phyloP scores from a whole-genome alignment of 1,284 basidiomycete genomes.

The Cryptococcus sp. region DNA sequence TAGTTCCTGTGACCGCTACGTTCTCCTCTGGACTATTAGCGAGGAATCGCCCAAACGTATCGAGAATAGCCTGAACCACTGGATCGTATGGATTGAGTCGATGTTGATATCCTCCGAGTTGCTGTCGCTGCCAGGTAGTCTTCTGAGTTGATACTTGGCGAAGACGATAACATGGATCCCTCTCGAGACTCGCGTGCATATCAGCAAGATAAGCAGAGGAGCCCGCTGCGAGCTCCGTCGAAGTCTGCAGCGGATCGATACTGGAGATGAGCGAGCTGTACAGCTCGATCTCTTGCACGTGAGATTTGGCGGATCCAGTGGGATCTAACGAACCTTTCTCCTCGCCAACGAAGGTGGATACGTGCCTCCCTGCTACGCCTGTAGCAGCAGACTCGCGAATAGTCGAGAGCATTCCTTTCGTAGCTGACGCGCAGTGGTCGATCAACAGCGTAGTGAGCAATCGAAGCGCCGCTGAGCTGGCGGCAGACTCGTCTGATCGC shows the following conservation, averaged over 20 bases:
- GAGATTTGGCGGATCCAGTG: conserved; percentile 31
- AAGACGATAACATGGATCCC: conserved; percentile 33
- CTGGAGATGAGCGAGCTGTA: conserved; percentile 77
- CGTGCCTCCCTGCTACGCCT: conserved; percentile 23
- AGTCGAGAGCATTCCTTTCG: conserved; percentile 68
- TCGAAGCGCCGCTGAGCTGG: conserved; percentile 73
- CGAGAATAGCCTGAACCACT: conserved; percentile 70
- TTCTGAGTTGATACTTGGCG: conserved; percentile 21
- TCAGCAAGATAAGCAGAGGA: conserved; percentile 60
- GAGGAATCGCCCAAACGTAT: conserved; percentile 75
- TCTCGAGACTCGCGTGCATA: conserved; percentile 31
- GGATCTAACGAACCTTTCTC: conserved; percentile 22
- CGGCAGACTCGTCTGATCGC: conserved; percentile 64
- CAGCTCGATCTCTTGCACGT: conserved; percentile 57
- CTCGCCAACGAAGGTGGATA: conserved; percentile 59
- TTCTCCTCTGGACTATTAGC: conserved; percentile 82
- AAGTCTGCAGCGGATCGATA: conserved; percentile 68
- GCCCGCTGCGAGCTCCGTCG: conserved; percentile 73
- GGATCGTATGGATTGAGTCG: conserved; percentile 76
- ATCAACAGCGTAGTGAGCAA: conserved; percentile 73
- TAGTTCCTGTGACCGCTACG: conserved; percentile 78
- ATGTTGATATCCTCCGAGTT: conserved; percentile 54
- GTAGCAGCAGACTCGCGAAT: conserved; percentile 65
- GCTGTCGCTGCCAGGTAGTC: conserved; percentile 3
- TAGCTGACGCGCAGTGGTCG: conserved; percentile 67